Evolutionary conservation across 371 early-diverging fungal species (phyloP), one percentile per base, ranked within the genome.

Genomic region (Mucor indicus): DNA sequence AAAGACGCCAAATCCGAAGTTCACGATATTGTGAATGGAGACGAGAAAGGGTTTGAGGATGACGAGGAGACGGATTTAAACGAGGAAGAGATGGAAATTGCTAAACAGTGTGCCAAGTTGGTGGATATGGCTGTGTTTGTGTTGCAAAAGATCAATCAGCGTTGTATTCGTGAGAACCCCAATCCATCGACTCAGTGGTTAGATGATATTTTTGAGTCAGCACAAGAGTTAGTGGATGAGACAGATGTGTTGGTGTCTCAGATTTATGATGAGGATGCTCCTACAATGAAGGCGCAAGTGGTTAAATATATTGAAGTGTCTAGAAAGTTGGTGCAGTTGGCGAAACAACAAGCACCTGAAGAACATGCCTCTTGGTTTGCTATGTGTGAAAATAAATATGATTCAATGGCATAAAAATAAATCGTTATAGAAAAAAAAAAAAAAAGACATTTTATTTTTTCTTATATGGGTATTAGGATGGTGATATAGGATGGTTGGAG

Each of bases 311-410:
- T 64, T 19, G 53, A 51, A 11, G 40, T 38, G 11, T 55, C 60
- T 3, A 50, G 27, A 12, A 45, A 38, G 13, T 39, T 68, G 1
- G 60, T 66, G 11, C 24, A 40, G 4, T 38, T 66, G 3, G 73
- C 67, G 4, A 64, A 72, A 22, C 50, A 66, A 17, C 41, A 51
- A 19, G 60, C 62, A 17, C 37, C 51, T 19, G 69, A 55, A 3
- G 73, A 72, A 6, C 69, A 72, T 40, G 48, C 51, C 15, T 63
- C 49, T 35, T 72, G 73, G 73, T 72, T 72, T 49, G 52, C 66
- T 38, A 69, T 68, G 51, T 61, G 60, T 35, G 44, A 47, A 47
- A 59, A 64, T 36, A 58, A 55, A 46, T 59, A 59, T 41, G 60
- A 53, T 15, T 39, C 60, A 27, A 53, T 59, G 60, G 48, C 43